phyloP scores from a whole-genome alignment of 768 basidiomycete species.

The Crucibulum laeve region DNA sequence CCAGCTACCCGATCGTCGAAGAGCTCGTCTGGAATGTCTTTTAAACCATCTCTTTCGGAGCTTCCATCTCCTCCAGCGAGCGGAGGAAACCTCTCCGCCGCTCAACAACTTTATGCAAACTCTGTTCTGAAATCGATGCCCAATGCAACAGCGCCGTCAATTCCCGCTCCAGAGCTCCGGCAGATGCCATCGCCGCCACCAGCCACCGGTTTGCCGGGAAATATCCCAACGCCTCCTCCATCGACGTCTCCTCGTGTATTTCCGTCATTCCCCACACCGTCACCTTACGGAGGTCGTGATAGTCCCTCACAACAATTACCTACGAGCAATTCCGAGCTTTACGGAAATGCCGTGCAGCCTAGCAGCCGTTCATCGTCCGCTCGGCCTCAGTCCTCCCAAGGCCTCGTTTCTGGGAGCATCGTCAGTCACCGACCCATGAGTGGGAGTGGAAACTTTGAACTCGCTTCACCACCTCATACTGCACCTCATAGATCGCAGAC shows the following conservation, averaged over 20 bases:
- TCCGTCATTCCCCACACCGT: too few relatives aligned
- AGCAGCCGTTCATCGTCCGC: too few relatives aligned
- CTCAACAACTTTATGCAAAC: conserved; percentile 42
- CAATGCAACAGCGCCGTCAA: too few relatives aligned
- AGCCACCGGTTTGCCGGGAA: neutral
- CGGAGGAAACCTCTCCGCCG: conserved; percentile 21
- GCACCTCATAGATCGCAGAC: conserved; percentile 11
- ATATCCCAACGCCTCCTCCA: neutral
- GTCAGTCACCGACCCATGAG: neutral
- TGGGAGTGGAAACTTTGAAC: neutral
- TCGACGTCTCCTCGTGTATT: neutral
- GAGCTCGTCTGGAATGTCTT: neutral
- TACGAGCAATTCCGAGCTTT: too few relatives aligned
- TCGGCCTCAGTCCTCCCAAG: too few relatives aligned
- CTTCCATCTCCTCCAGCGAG: neutral
- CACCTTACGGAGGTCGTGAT: too few relatives aligned
- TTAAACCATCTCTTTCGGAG: too few relatives aligned
- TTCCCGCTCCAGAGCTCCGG: too few relatives aligned
- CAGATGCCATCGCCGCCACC: neutral
- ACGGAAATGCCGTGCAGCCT: too few relatives aligned
- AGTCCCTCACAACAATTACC: too few relatives aligned
- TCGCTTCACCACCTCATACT: neutral
- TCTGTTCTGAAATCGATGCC: neutral
- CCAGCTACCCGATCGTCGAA: neutral
- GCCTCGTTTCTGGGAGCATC: too few relatives aligned